phyloP scores from a whole-genome alignment of 768 basidiomycete species.

The Termitomyces sp. region DNA sequence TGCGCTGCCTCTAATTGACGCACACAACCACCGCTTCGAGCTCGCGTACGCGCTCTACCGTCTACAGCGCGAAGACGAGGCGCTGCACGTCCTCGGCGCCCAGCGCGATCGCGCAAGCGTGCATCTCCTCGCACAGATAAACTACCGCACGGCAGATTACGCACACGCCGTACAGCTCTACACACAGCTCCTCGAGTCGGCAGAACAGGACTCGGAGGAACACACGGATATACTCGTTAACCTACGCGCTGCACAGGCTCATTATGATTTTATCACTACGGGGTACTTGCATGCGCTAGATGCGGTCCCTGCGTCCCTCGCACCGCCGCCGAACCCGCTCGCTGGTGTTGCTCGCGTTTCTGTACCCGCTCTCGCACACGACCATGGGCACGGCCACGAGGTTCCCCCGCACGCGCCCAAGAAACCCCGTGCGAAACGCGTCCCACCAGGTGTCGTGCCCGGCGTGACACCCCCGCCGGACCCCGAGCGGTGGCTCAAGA shows the following conservation, averaged over 20 bases:
- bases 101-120: too few species aligned
- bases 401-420: constrained; percentile 17
- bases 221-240: constrained; percentile 85
- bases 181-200: constrained; percentile 73
- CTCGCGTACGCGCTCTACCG: constrained; percentile 82
- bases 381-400: constrained; percentile 14
- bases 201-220: constrained; percentile 78
- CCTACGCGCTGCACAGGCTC: constrained; percentile 73
- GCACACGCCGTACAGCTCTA: constrained; percentile 72
- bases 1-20: constrained; percentile 59
- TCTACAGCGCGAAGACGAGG: constrained; percentile 71
- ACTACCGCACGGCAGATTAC: constrained; percentile 75
- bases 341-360: not conserved
- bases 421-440: constrained; percentile 58
- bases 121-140: constrained; percentile 33
- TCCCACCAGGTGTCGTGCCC: constrained; percentile 71
- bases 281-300: constrained; percentile 65
- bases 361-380: not conserved
- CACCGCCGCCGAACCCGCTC: too few species aligned
- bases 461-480: constrained; percentile 81
- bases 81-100: constrained; percentile 42
- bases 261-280: constrained; percentile 78
- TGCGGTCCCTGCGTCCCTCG: constrained; percentile 44
- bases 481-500: constrained; percentile 87
- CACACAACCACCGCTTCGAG: constrained; percentile 47